Conservation (phyloP, 176 grass and related monocot genomes). For the Cymbopogon citratus region DNA sequence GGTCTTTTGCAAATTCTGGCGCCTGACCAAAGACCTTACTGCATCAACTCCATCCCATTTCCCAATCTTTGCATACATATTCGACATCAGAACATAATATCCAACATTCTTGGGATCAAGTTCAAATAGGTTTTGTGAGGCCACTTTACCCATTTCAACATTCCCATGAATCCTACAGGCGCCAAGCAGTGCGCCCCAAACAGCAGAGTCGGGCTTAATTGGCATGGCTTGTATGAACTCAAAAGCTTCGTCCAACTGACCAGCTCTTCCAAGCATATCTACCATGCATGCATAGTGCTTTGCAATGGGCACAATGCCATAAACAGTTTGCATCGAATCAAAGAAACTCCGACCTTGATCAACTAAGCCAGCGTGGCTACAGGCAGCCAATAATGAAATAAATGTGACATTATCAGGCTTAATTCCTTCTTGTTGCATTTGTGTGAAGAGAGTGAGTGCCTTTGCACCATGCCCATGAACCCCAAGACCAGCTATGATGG, state of each 20-base stretch:
- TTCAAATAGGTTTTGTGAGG: conserved; percentile 54
- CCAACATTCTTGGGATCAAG: conserved; percentile 68
- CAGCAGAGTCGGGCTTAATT: conserved; percentile 53
- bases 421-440: conserved; percentile 61
- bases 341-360: conserved; percentile 62
- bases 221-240: conserved; percentile 53
- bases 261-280: conserved; percentile 57
- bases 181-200: conserved; percentile 72
- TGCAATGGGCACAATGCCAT: conserved; percentile 37
- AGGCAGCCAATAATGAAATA: conserved; percentile 69
- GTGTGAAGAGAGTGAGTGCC: conserved; percentile 47
- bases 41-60: conserved; percentile 76
- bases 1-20: conserved; percentile 56
- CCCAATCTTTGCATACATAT: conserved; percentile 74
- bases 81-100: conserved; percentile 74
- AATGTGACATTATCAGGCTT: conserved; percentile 71
- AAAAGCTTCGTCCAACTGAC: conserved; percentile 52
- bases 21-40: conserved; percentile 64
- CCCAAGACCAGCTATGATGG: conserved; percentile 57
- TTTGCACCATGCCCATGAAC: conserved; percentile 52
- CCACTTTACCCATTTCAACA: conserved; percentile 63
- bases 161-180: conserved; percentile 75
- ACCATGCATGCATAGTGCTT: conserved; percentile 75
- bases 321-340: conserved; percentile 40
- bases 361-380: conserved; percentile 69